Conservation (phyloP, 108 stramenopile species). For the Cylindrotheca closterium region DNA sequence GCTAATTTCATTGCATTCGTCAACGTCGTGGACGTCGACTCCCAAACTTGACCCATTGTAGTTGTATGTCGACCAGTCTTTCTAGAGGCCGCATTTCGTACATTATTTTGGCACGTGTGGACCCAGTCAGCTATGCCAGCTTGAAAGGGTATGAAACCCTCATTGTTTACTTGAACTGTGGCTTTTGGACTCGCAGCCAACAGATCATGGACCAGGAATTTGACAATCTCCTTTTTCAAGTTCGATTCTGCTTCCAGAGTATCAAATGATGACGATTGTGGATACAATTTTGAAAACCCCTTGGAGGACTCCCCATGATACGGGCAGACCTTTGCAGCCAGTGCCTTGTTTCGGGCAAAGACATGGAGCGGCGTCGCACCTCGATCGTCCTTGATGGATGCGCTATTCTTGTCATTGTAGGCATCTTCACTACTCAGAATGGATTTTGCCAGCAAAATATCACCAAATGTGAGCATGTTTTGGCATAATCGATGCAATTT, state of each 20-base stretch:
- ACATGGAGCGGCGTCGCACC: constrained; percentile 43
- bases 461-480: constrained; percentile 20
- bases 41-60: constrained; percentile 21
- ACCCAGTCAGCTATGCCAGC: constrained; percentile 37
- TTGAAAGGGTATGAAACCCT: constrained; percentile 46
- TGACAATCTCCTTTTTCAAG: constrained; percentile 18
- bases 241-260: constrained; percentile 2
- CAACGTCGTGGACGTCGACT: constrained; percentile 17
- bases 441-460: constrained; percentile 15
- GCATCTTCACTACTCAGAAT: too few relatives aligned
- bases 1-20: constrained; percentile 9
- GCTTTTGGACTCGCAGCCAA: constrained; percentile 35
- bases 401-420: constrained; percentile 17
- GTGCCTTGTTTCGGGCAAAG: constrained; percentile 33
- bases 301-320: constrained; percentile 19
- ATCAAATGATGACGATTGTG: constrained; percentile 19
- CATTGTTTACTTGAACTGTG: constrained; percentile 23
- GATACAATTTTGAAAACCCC: constrained; percentile 5
- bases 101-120: neutral
- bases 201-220: constrained; percentile 33
- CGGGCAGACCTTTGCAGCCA: constrained; percentile 20
- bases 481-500: constrained; percentile 22
- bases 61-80: neutral
- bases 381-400: constrained; percentile 23
- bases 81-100: neutral